Evolutionary conservation across 805 yeast genomes (phyloP).

Genomic region (Cyberlindnera meyerae): DNA sequence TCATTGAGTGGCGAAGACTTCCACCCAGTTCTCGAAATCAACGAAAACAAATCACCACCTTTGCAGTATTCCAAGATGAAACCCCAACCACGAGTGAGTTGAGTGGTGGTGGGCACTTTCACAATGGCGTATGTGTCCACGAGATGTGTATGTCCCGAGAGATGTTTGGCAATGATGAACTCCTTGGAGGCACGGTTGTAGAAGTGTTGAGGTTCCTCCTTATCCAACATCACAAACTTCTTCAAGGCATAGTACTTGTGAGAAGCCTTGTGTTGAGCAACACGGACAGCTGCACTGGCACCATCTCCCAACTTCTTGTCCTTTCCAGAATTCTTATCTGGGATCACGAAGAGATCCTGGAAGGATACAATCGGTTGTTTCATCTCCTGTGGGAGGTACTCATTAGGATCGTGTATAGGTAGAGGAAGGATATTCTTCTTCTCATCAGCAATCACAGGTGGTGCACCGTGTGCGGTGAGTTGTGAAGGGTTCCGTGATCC

Average conservation of each 20-base stretch:
- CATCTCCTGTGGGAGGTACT: conserved; percentile 49
- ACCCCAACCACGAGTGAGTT: conserved; percentile 69
- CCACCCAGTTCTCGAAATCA: conserved; percentile 58
- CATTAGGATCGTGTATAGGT: conserved; percentile 65
- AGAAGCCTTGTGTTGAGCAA: conserved; percentile 33
- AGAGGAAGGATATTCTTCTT: conserved; percentile 48
- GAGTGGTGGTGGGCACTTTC: conserved; percentile 50
- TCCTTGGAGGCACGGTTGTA: conserved; percentile 63
- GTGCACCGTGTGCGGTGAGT: conserved; percentile 15
- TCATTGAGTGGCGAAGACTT: conserved; percentile 44
- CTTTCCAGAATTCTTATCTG: conserved; percentile 31
- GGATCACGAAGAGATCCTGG: conserved; percentile 49
- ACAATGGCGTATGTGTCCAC: conserved; percentile 51
- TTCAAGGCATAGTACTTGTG: conserved; percentile 58
- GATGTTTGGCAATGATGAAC: conserved; percentile 51
- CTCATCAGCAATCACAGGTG: conserved; percentile 24
- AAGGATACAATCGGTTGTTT: conserved; percentile 45
- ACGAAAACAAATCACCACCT: conserved; percentile 53
- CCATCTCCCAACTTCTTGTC: conserved; percentile 61
- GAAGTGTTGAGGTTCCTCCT: conserved; percentile 61
- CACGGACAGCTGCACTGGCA: conserved; percentile 64
- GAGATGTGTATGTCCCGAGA: conserved; percentile 55
- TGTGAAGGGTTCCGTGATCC: conserved; percentile 28
- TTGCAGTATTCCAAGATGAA: conserved; percentile 59
- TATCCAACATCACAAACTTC: conserved; percentile 51